These are phyloP conservation scores for Crithidia bombi DNA, from an alignment of 208 protist species.

Conservation along the genomic window DNA sequence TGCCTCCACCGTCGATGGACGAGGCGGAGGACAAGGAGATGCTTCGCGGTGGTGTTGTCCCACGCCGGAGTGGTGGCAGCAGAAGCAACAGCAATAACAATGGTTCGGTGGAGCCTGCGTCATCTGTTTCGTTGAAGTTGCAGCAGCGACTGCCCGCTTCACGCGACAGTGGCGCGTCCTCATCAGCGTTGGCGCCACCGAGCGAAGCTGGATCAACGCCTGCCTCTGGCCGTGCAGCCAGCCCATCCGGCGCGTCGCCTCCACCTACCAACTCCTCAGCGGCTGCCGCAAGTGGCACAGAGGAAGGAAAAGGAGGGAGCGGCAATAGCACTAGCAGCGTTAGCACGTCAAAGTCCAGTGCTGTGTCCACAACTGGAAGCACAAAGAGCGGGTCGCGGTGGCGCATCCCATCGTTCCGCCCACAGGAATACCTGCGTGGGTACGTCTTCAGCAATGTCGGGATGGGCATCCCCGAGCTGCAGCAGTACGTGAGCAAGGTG, in stretches of 20 bases:
- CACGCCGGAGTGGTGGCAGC: neutral
- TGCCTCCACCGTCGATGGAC: slow-evolving; percentile 10
- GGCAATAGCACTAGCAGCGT: neutral
- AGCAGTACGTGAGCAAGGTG: slow-evolving; percentile 87
- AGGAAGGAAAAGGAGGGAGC: neutral
- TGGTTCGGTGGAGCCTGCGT: neutral
- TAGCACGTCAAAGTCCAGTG: neutral
- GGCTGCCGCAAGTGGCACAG: neutral
- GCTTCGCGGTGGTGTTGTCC: slow-evolving; percentile 8
- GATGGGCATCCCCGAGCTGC: slow-evolving; percentile 82
- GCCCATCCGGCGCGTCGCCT: neutral
- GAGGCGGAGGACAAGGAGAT: slow-evolving; percentile 16
- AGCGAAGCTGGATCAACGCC: no score
- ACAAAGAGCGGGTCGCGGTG: slow-evolving; percentile 28
- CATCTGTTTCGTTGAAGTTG: no score
- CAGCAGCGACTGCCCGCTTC: no score
- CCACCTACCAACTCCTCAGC: neutral
- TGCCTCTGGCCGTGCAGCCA: neutral
- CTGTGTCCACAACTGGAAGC: neutral
- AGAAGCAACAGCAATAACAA: neutral
- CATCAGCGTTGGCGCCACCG: no score
- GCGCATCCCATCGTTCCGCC: slow-evolving; percentile 66
- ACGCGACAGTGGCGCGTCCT: no score
- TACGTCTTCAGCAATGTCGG: slow-evolving; percentile 70
- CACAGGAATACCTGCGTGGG: slow-evolving; percentile 80